Percentiles rank a stretch among this genome's conserved stretches.
phyloP scores from a whole-genome alignment of 148 eudicot genomes.

The Camellia granthamiana region DNA sequence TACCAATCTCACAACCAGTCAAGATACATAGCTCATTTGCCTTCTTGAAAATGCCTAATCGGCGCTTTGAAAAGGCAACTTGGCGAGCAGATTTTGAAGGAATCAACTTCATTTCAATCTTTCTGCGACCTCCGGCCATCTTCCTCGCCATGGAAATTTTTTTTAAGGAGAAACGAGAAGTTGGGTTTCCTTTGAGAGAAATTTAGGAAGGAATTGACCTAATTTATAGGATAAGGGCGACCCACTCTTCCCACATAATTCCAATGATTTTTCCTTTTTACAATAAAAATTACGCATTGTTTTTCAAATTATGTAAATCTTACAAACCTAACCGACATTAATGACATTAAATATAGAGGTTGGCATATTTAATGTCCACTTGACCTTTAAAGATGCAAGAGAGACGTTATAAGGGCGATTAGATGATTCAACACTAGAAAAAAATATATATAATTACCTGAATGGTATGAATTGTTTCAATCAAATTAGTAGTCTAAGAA shows the following conservation, averaged over 20 bases:
- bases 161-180: not conserved
- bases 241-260: not conserved
- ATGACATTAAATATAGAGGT: slow-evolving; percentile 7
- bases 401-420: no score
- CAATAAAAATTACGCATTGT: not conserved
- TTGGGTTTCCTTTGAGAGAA: slow-evolving; percentile 2
- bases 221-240: slow-evolving; percentile 5
- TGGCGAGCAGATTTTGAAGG: slow-evolving; percentile 4
- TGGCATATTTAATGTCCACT: slow-evolving; percentile 1
- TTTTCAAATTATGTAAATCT: slow-evolving; percentile 5
- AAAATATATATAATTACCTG: no score
- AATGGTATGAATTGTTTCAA: no score
- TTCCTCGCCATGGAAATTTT: slow-evolving; percentile 16
- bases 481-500: no score
- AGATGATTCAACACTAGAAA: no score
- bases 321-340: not conserved
- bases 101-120: slow-evolving; percentile 20
- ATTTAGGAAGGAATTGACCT: not conserved
- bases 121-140: slow-evolving; percentile 6
- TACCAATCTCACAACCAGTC: slow-evolving; percentile 11
- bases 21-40: slow-evolving; percentile 12
- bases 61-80: slow-evolving; percentile 23
- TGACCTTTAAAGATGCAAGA: not conserved
- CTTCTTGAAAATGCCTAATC: slow-evolving; percentile 21
- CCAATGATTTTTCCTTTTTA: not conserved